phyloP scores from a whole-genome alignment of 495 filamentous ascomycete genomes.

The Annulohypoxylon stygium region DNA sequence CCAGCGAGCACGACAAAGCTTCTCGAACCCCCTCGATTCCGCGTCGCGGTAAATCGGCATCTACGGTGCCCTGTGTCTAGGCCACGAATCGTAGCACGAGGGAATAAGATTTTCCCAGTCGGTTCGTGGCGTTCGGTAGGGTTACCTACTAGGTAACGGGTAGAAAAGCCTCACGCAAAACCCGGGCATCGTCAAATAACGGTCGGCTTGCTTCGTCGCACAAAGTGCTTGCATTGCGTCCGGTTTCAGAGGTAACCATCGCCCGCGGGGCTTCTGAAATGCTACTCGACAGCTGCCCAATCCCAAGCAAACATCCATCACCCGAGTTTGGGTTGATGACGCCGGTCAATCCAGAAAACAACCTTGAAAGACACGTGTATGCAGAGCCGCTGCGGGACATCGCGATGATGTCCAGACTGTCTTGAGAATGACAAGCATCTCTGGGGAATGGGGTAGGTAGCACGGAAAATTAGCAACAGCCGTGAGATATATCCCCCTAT shows the following conservation, averaged over 20 bases:
- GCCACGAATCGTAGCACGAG: slow-evolving; percentile 4
- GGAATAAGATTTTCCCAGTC: slow-evolving; percentile 12
- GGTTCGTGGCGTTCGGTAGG: slow-evolving; percentile 33
- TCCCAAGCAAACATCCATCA: slow-evolving; percentile 15
- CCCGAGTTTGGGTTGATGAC: slow-evolving; percentile 19
- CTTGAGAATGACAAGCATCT: slow-evolving; percentile 19
- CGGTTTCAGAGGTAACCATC: slow-evolving; percentile 24
- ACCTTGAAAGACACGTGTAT: slow-evolving; percentile 36
- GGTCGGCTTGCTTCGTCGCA: slow-evolving; percentile 21
- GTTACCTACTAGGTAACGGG: slow-evolving; percentile 4
- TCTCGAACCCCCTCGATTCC: not conserved
- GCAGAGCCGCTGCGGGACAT: slow-evolving; percentile 16
- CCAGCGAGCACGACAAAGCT: not conserved
- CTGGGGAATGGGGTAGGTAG: slow-evolving; percentile 8
- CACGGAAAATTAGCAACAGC: slow-evolving; percentile 10
- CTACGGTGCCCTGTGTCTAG: not conserved
- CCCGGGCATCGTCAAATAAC: slow-evolving; percentile 19
- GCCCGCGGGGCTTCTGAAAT: slow-evolving; percentile 1
- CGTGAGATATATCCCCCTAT: slow-evolving; percentile 25
- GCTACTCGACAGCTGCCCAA: slow-evolving; percentile 2
- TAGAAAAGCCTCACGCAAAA: slow-evolving; percentile 8
- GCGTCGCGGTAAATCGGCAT: slow-evolving; percentile 1
- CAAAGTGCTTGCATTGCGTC: slow-evolving; percentile 40
- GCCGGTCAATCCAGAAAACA: slow-evolving; percentile 2
- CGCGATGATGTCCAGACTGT: slow-evolving; percentile 1